Conservation (phyloP, 768 basidiomycete species). For the Lactifluus hygrophoroides region DNA sequence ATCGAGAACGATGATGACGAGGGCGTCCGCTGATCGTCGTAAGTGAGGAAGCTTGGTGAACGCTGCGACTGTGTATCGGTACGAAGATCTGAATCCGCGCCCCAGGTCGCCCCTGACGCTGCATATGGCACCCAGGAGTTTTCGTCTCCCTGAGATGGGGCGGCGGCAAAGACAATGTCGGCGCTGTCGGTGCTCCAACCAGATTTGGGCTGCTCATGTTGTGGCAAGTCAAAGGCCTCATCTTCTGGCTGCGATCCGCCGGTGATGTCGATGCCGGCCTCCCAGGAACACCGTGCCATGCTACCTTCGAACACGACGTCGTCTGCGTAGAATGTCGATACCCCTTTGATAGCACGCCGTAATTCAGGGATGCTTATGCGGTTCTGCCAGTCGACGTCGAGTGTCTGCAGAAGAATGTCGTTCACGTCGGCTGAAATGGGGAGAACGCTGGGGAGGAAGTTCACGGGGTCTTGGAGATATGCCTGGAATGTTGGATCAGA, state of each 20-base stretch:
- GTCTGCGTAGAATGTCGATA: constrained; percentile 63
- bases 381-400: constrained; percentile 30
- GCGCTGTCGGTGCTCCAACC: constrained; percentile 48
- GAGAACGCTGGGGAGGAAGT: constrained; percentile 63
- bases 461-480: constrained; percentile 64
- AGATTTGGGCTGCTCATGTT: constrained; percentile 42
- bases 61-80: constrained; percentile 10
- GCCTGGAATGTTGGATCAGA: constrained; percentile 86
- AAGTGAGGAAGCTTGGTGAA: constrained; percentile 15
- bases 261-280: constrained; percentile 56
- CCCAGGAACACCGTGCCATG: constrained; percentile 73
- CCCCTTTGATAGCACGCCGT: constrained; percentile 44
- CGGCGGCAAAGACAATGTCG: constrained; percentile 20
- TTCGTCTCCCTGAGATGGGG: constrained; percentile 6
- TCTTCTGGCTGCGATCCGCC: constrained; percentile 35
- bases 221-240: constrained; percentile 38
- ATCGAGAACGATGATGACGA: constrained; percentile 20
- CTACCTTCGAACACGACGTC: constrained; percentile 73
- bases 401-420: constrained; percentile 26
- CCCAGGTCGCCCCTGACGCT: constrained; percentile 17
- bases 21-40: constrained; percentile 20
- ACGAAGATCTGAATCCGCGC: constrained; percentile 12
- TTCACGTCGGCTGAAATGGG: constrained; percentile 33
- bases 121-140: constrained; percentile 15
- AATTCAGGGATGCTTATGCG: constrained; percentile 37